phyloP scores from a whole-genome alignment of 257 asterid species.

The Nicotiana otophora region DNA sequence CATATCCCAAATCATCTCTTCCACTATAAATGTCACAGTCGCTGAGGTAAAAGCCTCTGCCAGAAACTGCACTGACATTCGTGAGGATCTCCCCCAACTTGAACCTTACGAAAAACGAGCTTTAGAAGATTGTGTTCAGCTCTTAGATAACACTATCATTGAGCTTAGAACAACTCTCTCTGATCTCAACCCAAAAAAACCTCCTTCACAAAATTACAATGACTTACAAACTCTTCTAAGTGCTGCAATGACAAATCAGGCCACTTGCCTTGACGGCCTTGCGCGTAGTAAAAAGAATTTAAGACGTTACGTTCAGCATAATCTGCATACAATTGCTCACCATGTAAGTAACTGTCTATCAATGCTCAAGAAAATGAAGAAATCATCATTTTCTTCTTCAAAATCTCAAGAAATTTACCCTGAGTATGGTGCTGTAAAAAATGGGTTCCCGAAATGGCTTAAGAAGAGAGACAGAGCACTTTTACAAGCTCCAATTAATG shows the following conservation, averaged over 20 bases:
- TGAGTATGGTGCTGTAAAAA: slow-evolving; percentile 29
- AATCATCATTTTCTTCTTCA: background rate
- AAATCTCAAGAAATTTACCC: slow-evolving; percentile 27
- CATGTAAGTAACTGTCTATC: slow-evolving; percentile 86
- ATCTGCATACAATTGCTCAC: slow-evolving; percentile 50
- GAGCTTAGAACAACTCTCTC: slow-evolving; percentile 37
- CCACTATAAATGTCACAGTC: slow-evolving; percentile 57
- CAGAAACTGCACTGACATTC: slow-evolving; percentile 48
- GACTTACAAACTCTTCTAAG: slow-evolving; percentile 74
- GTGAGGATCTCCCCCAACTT: slow-evolving; percentile 40
- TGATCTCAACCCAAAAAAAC: slow-evolving; percentile 30
- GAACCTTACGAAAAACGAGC: slow-evolving; percentile 60
- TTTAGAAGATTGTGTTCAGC: slow-evolving; percentile 72
- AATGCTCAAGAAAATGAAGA: slow-evolving; percentile 59
- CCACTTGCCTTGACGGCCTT: slow-evolving; percentile 91
- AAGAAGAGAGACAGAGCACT: slow-evolving; percentile 46
- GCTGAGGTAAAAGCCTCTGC: slow-evolving; percentile 49
- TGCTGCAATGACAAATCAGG: slow-evolving; percentile 90
- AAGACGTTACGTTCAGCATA: slow-evolving; percentile 42
- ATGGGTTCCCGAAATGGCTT: slow-evolving; percentile 72
- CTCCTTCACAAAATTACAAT: slow-evolving; percentile 37
- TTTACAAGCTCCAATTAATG: slow-evolving; percentile 46
- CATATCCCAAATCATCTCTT: slow-evolving; percentile 60
- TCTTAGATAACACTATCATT: slow-evolving; percentile 44
- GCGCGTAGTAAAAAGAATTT: slow-evolving; percentile 52